Percentiles rank a stretch among this genome's conserved stretches.
phyloP scores from a whole-genome alignment of 2,329 filamentous ascomycete species.

The Scleromitrula shiraiana region DNA sequence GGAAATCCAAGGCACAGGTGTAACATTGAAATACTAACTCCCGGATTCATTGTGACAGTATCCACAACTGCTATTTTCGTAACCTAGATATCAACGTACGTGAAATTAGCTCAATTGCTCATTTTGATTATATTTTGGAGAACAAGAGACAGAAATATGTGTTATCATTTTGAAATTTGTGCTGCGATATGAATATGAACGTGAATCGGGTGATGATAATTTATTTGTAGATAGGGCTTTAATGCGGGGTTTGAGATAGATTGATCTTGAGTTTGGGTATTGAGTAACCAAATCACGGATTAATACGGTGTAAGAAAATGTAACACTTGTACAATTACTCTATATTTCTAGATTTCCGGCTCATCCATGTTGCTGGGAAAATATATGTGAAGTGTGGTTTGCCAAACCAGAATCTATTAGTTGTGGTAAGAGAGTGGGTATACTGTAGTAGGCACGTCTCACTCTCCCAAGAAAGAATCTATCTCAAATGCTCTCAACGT shows the following conservation, averaged over 20 bases:
- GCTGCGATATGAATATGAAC: neutral
- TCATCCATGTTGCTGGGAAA: conserved; percentile 3
- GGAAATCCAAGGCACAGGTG: neutral
- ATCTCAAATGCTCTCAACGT: too few relatives aligned
- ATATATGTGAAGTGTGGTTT: neutral
- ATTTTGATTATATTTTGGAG: neutral
- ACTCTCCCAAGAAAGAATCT: neutral
- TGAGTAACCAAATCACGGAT: too few relatives aligned
- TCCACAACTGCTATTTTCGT: conserved; percentile 25
- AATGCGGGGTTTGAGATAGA: neutral
- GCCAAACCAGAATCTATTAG: neutral
- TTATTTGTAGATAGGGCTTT: neutral
- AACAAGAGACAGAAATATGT: conserved; percentile 1
- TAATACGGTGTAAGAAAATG: neutral
- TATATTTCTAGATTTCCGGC: neutral
- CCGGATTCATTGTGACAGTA: conserved; percentile 26
- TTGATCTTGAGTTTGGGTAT: neutral
- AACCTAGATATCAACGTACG: conserved; percentile 17
- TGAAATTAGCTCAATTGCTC: conserved; percentile 3
- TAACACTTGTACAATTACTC: conserved; percentile 1
- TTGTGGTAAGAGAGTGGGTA: too few relatives aligned
- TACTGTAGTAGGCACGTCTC: too few relatives aligned
- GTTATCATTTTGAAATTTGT: neutral
- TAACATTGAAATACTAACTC: conserved; percentile 22
- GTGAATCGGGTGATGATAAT: neutral